phyloP scores from a whole-genome alignment of 805 yeast species.

The Barnettozyma botsteinii region DNA sequence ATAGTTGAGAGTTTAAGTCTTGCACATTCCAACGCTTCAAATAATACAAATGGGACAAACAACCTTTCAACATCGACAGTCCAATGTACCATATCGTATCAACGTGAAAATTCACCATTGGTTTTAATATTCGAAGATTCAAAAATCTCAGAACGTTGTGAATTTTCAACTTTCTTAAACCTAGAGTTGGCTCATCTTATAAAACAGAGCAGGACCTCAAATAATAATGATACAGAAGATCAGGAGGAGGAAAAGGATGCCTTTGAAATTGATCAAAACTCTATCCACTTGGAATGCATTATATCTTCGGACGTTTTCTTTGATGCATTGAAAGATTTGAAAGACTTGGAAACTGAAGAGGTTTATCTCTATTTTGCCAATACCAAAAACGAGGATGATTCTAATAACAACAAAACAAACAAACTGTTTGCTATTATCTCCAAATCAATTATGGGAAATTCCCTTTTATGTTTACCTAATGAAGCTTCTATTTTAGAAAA shows the following conservation, averaged over 20 bases:
- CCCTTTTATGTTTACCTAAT: slow-evolving; percentile 61
- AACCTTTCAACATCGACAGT: slow-evolving; percentile 12
- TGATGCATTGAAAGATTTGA: slow-evolving; percentile 50
- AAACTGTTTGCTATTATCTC: slow-evolving; percentile 46
- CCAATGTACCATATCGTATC: slow-evolving; percentile 46
- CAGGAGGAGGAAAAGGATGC: slow-evolving; percentile 11
- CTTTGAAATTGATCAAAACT: slow-evolving; percentile 6
- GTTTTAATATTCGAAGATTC: slow-evolving; percentile 49
- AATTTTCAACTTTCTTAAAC: slow-evolving; percentile 40
- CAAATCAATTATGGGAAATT: slow-evolving; percentile 66
- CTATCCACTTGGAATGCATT: slow-evolving; percentile 43
- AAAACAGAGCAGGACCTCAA: slow-evolving; percentile 21
- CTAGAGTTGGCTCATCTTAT: slow-evolving; percentile 19
- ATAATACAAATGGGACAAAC: background rate
- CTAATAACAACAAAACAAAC: slow-evolving; percentile 17
- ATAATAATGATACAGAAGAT: slow-evolving; percentile 37
- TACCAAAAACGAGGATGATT: slow-evolving; percentile 22
- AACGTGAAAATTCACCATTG: slow-evolving; percentile 48
- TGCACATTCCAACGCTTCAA: slow-evolving; percentile 25
- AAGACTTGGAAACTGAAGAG: slow-evolving; percentile 47
- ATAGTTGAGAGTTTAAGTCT: slow-evolving; percentile 47
- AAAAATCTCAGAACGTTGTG: slow-evolving; percentile 50
- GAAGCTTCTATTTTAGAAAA: slow-evolving; percentile 59
- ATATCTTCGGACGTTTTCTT: slow-evolving; percentile 47
- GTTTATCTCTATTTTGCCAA: slow-evolving; percentile 35